Evolutionary conservation across 306 rosid genomes (phyloP).

Genomic region (apple (Malus domestica)): ASM211411v1 NC_041797.1:2684001-2684500

Average conservation of each 20-base stretch:
- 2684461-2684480: conserved; percentile 97
- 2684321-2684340: conserved; percentile 74
- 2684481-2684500: conserved; percentile 61
- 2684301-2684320: conserved; percentile 66
- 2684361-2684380: conserved; percentile 85
- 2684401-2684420: conserved; percentile 82
- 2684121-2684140: conserved; percentile 75
- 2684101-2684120: conserved; percentile 63
- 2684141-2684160: conserved; percentile 25
- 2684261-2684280: no score
- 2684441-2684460: conserved; percentile 91
- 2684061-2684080: conserved; percentile 72
- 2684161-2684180: neutral
- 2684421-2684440: conserved; percentile 69
- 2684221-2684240: neutral
- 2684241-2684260: no score
- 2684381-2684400: conserved; percentile 87
- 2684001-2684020: conserved; percentile 73
- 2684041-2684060: conserved; percentile 65
- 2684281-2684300: neutral
- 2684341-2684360: conserved; percentile 77
- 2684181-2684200: neutral
- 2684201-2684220: neutral
- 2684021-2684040: conserved; percentile 74
- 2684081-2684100: conserved; percentile 54